These are phyloP conservation scores for Symbiodinium natans DNA, from an alignment of 73 alveolate genomes.

Conservation along the genomic window DNA sequence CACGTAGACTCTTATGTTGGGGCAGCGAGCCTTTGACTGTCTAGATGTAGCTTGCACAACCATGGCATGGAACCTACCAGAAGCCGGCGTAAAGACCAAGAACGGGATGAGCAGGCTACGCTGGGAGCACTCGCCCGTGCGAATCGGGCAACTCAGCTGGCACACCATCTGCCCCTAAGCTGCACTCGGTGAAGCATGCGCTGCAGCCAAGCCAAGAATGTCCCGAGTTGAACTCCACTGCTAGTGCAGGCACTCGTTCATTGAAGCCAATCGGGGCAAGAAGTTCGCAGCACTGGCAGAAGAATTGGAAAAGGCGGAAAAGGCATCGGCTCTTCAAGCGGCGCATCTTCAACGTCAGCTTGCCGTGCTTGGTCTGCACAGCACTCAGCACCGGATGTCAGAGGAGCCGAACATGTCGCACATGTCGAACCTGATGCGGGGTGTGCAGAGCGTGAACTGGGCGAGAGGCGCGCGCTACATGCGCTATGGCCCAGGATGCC, in stretches of 20 bases:
- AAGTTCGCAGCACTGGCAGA: neutral
- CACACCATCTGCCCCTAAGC: neutral
- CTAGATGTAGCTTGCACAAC: too few species aligned
- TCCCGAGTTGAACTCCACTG: too few species aligned
- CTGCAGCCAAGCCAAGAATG: too few species aligned
- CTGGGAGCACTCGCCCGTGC: neutral
- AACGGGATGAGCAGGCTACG: neutral
- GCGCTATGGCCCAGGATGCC: neutral
- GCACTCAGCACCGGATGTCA: neutral
- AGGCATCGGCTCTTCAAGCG: neutral
- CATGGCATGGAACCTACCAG: neutral
- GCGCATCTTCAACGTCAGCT: neutral
- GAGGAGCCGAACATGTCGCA: neutral
- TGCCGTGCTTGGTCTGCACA: neutral
- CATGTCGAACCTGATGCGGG: too few species aligned
- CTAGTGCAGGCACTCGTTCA: neutral
- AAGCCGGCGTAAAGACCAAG: neutral
- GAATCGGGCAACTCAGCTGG: neutral
- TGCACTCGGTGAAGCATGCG: too few species aligned
- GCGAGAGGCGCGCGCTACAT: neutral
- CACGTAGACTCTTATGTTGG: too few species aligned
- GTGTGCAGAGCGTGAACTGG: neutral
- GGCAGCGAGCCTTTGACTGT: too few species aligned
- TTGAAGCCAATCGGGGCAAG: neutral
- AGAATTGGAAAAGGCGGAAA: neutral